These are phyloP conservation scores for Suillus placidus DNA, from an alignment of 768 basidiomycete genomes.

Conservation along the genomic window DNA sequence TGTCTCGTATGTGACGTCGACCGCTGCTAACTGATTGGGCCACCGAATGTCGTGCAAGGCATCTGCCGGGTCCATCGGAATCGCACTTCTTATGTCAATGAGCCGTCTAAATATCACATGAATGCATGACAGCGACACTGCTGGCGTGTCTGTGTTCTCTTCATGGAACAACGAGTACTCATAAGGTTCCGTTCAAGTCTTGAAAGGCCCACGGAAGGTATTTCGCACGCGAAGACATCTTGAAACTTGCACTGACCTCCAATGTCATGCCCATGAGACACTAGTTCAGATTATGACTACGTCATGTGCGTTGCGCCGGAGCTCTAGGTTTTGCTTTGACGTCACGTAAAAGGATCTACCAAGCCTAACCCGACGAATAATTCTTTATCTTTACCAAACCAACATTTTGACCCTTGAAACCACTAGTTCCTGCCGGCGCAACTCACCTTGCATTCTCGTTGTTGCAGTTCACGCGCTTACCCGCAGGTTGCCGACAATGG, in stretches of 20 bases:
- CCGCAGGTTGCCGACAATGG: neutral
- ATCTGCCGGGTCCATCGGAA: neutral
- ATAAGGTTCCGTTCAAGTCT: constrained; percentile 24
- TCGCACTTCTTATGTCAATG: neutral
- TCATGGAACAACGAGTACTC: constrained; percentile 21
- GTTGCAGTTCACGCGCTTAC: neutral
- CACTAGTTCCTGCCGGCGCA: neutral
- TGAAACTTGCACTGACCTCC: neutral
- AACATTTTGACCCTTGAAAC: neutral
- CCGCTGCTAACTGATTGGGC: neutral
- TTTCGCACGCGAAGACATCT: constrained; percentile 10
- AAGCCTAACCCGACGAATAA: neutral
- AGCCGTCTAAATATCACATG: no score
- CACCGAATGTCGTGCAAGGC: neutral
- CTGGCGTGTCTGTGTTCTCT: constrained; percentile 27
- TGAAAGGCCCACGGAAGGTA: constrained; percentile 30
- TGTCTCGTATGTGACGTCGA: neutral
- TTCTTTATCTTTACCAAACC: neutral
- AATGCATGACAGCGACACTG: no score
- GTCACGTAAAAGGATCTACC: neutral
- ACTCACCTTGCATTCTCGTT: neutral
- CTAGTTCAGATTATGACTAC: neutral
- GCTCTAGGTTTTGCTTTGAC: neutral
- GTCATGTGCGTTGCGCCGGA: neutral
- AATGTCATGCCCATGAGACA: neutral